phyloP scores from a whole-genome alignment of 164 flowering plant genomes.

The Akebia trifoliata region DNA sequence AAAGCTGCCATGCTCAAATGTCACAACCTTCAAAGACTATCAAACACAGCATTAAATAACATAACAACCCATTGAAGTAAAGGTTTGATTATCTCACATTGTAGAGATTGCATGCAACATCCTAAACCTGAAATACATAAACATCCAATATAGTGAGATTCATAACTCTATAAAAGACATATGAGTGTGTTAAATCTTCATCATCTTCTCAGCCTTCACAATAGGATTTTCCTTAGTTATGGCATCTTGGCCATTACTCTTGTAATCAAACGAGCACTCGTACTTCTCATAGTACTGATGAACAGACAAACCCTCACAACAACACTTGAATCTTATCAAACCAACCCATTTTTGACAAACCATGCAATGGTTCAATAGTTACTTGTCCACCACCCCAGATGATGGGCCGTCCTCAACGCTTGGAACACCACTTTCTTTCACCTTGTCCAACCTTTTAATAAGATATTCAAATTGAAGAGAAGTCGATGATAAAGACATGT shows the following conservation, averaged over 20 bases:
- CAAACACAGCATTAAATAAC: too few relatives aligned
- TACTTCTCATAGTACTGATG: conserved; percentile 29
- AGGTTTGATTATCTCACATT: not conserved
- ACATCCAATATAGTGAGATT: not conserved
- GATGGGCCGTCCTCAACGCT: conserved; percentile 11
- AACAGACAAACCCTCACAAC: conserved; percentile 25
- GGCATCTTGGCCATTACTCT: conserved; percentile 19
- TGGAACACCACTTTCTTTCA: conserved; percentile 1
- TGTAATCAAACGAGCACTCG: conserved; percentile 27
- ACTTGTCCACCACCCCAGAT: conserved; percentile 10
- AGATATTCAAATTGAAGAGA: conserved; percentile 14
- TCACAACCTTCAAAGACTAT: too few relatives aligned
- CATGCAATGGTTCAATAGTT: conserved; percentile 19
- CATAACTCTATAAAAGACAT: too few relatives aligned
- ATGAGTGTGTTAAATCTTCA: conserved; percentile 15
- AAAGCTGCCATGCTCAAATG: too few relatives aligned
- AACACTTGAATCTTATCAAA: conserved; percentile 27
- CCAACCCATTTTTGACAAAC: conserved; percentile 26
- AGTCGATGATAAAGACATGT: conserved; percentile 6
- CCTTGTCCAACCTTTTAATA: conserved; percentile 10
- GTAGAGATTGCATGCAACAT: not conserved
- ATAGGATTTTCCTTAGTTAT: conserved; percentile 25
- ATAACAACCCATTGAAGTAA: conserved; percentile 1
- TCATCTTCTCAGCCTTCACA: conserved; percentile 22
- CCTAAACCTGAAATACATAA: conserved; percentile 1